Percentiles rank a stretch among this genome's conserved stretches.
These are phyloP conservation scores for Orbilia quercus DNA, from an alignment of 2,329 filamentous ascomycete genomes.

Conservation along the genomic window DNA sequence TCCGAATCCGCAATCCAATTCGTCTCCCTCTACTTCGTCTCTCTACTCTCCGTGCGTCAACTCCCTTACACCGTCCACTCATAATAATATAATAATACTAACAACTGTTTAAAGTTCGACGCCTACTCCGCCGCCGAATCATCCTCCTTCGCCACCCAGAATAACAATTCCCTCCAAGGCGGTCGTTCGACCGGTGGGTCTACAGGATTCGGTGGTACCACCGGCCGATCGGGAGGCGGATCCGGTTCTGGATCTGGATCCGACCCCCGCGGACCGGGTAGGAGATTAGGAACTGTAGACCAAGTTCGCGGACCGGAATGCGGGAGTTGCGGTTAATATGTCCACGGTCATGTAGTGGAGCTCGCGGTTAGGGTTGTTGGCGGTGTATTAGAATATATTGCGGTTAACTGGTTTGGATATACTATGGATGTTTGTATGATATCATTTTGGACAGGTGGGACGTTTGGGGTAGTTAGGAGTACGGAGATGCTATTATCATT, in stretches of 20 bases:
- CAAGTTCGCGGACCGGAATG: constrained; percentile 44
- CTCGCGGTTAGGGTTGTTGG: not conserved
- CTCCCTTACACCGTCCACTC: not conserved
- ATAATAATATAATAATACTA: constrained; percentile 17
- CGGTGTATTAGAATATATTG: too few species aligned
- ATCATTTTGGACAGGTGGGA: too few species aligned
- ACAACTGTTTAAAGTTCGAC: constrained; percentile 38
- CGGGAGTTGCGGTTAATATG: constrained; percentile 31
- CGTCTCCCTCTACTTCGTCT: constrained; percentile 47
- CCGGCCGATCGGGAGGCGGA: too few species aligned
- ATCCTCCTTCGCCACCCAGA: constrained; percentile 50
- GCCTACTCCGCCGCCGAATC: constrained; percentile 41
- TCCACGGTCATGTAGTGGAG: not conserved
- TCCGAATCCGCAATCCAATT: constrained; percentile 52
- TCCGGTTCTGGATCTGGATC: too few species aligned
- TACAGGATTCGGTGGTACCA: constrained; percentile 15
- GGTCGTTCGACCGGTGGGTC: constrained; percentile 5
- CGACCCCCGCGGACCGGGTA: constrained; percentile 28
- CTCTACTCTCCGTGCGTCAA: constrained; percentile 50
- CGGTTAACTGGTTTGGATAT: too few species aligned
- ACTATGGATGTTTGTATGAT: too few species aligned
- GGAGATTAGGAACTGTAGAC: constrained; percentile 42
- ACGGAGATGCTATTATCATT: too few species aligned
- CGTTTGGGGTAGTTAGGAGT: too few species aligned
- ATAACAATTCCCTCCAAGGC: constrained; percentile 44